Base-by-base conservation (phyloP, 768 basidiomycete genomes). In the Infundibulicybe gibba region DNA sequence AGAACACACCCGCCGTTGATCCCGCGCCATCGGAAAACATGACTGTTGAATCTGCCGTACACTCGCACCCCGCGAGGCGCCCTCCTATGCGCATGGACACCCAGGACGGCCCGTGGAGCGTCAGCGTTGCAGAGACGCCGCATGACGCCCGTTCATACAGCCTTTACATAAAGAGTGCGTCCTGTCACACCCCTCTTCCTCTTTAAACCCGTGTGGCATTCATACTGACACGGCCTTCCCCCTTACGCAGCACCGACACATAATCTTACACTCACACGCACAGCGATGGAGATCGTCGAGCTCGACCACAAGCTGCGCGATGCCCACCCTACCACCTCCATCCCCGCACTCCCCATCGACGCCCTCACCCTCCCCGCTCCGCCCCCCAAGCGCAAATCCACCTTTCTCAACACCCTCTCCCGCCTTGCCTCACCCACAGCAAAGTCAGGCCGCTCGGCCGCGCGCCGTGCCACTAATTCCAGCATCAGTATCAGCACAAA, bases 111-210 rank as follows among this genome's bases (percentile, higher is more conserved):
- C 88, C 82, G 17, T 94, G 91, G 91, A 82, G 81, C 58, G 81
- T 94, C 61, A 89, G 87, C 62, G 89, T 92, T 53, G 91, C 91
- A 52, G 88, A 91, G 71, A 85, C 81, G 44, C 87, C 87, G 17
- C 78, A 89, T 62, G 84, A 87, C 65, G 61, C 81, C 40, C 71
- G 75, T 53, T 79, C 82, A 8, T 93, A 85, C 71, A 85, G 79
- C 61, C 77, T 93, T 60, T 93, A 93, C 74, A 81, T 93, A 68
- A 93, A 91, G 78, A 93, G 90, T 92, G 66, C 74, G 88, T 80
- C 41, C 43, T 47, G 42, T 41, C 45, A 16, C 39, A 17, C 35
- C 38, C 44, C 35, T 33, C 34, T 37, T 12, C 44, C 19, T 52
- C 43, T 34, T 41, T 34, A 31, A 40, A 43, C 40, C 44, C 21